Conservation (phyloP, 805 yeast genomes). For the Naumovozyma dairenensis region DNA sequence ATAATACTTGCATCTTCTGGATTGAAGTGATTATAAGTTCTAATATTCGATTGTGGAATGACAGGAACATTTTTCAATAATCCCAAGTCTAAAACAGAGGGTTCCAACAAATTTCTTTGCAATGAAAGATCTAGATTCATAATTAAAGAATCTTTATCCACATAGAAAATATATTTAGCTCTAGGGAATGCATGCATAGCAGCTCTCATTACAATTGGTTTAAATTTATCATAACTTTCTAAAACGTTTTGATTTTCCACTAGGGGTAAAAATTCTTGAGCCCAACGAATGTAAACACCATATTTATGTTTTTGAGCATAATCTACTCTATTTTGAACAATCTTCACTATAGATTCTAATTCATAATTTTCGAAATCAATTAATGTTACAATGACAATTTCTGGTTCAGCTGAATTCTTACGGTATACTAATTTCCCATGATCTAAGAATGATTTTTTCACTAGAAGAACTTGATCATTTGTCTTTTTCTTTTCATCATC, state of each 20-base stretch:
- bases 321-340: conserved; percentile 80
- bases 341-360: conserved; percentile 46
- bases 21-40: conserved; percentile 52
- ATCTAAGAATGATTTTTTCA: conserved; percentile 49
- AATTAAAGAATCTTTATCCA: conserved; percentile 69
- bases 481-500: conserved; percentile 28
- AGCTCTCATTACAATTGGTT: conserved; percentile 44
- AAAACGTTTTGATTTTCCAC: conserved; percentile 37
- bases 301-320: conserved; percentile 75
- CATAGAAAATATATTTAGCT: conserved; percentile 83
- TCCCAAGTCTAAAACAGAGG: conserved; percentile 51
- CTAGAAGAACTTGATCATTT: conserved; percentile 31
- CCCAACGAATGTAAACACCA: conserved; percentile 79
- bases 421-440: conserved; percentile 49
- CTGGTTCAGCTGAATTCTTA: conserved; percentile 36
- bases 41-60: conserved; percentile 28
- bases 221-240: conserved; percentile 17
- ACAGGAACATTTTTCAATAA: conserved; percentile 65
- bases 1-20: conserved; percentile 50
- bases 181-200: conserved; percentile 92
- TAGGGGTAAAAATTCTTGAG: conserved; percentile 68
- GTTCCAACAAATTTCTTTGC: conserved; percentile 46
- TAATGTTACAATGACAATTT: conserved; percentile 66
- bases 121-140: conserved; percentile 61
- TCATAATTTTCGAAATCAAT: conserved; percentile 65